Evolutionary conservation across 1,284 basidiomycete species (phyloP), one percentile per base, ranked within the genome.

Genomic region (Ustilago sp.): DNA sequence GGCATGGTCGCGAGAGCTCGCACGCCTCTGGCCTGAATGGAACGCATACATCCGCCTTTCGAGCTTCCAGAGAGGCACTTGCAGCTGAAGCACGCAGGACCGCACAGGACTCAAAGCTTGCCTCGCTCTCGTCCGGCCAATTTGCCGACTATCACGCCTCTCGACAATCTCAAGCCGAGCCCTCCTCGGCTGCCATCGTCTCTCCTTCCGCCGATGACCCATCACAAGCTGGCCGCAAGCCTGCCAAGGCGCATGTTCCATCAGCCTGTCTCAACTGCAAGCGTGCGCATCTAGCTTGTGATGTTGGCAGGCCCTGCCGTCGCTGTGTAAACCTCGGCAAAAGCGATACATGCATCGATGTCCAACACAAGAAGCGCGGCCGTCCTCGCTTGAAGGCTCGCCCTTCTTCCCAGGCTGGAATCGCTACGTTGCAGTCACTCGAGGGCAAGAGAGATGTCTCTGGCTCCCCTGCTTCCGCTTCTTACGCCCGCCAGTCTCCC

Each of bases 211-310:
- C 31, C 28, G 66, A 69, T 12, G 74, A 67, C 11, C 36, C 61
- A 2, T 53, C 58, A 3, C 56, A 57, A n/a, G 47, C 65, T 2
- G 61, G 52, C 11, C 75, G 80, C 41, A 82, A 80, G 41, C 59
- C 63, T 7, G 77, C 70, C 53, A 82, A 82, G 41, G 62, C 74
- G 38, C 79, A 82, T 41, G 80, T 82, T 0, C 72, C 77, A 6
- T 79, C 77, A 5, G 80, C 80, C 6, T 82, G 80, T 43, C 65
- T 80, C 50, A 82, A 82, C 51, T 82, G 80, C 63, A 82, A 82
- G 52, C 62, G 74, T 6, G 80, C 80, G 19, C 80, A 82, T 52
- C 70, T 82, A 17, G 80, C 80, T 1, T 82, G 80, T 58, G 80
- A 82, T 52, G 77, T 77, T 2, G 69, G 74, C 39, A 58, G 80